phyloP scores from a whole-genome alignment of 164 flowering plant species.

The Pachysandra terminalis region DNA sequence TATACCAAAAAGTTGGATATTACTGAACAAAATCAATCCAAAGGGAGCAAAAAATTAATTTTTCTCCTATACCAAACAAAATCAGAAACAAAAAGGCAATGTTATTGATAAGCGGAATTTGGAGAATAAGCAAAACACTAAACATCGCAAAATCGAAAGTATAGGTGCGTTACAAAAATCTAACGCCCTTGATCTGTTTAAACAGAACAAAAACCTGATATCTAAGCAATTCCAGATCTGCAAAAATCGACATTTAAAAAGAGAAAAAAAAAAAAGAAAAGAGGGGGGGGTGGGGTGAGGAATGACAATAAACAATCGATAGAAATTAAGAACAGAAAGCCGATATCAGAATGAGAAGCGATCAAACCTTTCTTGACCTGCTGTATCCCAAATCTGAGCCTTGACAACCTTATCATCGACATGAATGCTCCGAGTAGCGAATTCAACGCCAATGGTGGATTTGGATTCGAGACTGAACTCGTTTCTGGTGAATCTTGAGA shows the following conservation, averaged over 20 bases:
- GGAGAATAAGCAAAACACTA: no score
- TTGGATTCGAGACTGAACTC: slow-evolving; percentile 73
- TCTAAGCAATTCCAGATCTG: no score
- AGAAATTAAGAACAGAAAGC: background rate
- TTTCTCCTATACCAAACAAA: background rate
- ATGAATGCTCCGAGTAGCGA: slow-evolving; percentile 63
- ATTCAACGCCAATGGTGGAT: slow-evolving; percentile 75
- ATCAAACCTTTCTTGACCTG: slow-evolving; percentile 65
- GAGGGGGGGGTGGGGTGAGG: no score
- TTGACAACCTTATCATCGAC: slow-evolving; percentile 70
- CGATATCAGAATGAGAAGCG: slow-evolving; percentile 1
- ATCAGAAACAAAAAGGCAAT: background rate
- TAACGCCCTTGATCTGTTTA: no score
- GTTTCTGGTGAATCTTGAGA: slow-evolving; percentile 53
- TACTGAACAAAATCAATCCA: background rate
- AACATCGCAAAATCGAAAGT: no score
- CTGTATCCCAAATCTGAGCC: slow-evolving; percentile 84
- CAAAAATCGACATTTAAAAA: no score
- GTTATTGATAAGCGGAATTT: no score
- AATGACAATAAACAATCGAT: no score
- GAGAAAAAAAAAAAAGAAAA: background rate
- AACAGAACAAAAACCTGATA: background rate
- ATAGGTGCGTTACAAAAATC: no score
- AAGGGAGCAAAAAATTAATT: background rate
- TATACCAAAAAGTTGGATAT: no score